Evolutionary conservation across 2,329 filamentous ascomycete species (phyloP).

Genomic region (Pseudocercospora eumusae): DNA sequence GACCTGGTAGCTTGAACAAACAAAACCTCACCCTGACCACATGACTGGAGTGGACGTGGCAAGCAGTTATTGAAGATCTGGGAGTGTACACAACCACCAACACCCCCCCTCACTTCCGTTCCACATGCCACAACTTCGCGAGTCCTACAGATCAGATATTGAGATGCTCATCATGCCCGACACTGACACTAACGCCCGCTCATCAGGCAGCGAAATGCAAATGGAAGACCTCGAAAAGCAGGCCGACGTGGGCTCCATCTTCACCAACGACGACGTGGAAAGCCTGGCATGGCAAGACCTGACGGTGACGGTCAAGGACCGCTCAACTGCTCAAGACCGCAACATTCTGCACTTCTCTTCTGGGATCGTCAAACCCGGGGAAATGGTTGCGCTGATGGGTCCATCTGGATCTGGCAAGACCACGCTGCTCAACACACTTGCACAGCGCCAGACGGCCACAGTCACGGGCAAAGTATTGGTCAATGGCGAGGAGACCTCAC

Average conservation of each 20-base stretch:
- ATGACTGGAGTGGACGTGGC: slow-evolving; percentile 13
- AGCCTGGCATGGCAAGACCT: slow-evolving; percentile 65
- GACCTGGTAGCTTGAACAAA: slow-evolving; percentile 3
- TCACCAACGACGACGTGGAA: slow-evolving; percentile 62
- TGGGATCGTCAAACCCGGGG: slow-evolving; percentile 53
- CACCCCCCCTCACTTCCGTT: neutral
- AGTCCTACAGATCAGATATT: slow-evolving; percentile 27
- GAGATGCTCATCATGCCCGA: slow-evolving; percentile 29
- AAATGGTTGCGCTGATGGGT: slow-evolving; percentile 77
- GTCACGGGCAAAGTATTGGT: slow-evolving; percentile 56
- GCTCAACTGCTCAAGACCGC: slow-evolving; percentile 60
- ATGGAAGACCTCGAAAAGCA: slow-evolving; percentile 30
- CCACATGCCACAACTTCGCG: slow-evolving; percentile 21
- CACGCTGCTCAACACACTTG: slow-evolving; percentile 75
- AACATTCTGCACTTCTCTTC: slow-evolving; percentile 26
- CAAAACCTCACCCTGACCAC: slow-evolving; percentile 13
- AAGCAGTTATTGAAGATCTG: slow-evolving; percentile 2
- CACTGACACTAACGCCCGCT: slow-evolving; percentile 14
- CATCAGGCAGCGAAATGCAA: slow-evolving; percentile 12
- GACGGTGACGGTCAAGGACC: slow-evolving; percentile 68
- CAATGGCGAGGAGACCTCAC: slow-evolving; percentile 55
- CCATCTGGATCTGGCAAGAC: slow-evolving; percentile 72
- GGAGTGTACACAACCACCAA: slow-evolving; percentile 13
- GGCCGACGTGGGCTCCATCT: slow-evolving; percentile 13
- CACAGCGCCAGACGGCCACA: slow-evolving; percentile 56